phyloP scores from a whole-genome alignment of 129 eudicot species.

The Chrysanthemum lavandulifolium region DNA sequence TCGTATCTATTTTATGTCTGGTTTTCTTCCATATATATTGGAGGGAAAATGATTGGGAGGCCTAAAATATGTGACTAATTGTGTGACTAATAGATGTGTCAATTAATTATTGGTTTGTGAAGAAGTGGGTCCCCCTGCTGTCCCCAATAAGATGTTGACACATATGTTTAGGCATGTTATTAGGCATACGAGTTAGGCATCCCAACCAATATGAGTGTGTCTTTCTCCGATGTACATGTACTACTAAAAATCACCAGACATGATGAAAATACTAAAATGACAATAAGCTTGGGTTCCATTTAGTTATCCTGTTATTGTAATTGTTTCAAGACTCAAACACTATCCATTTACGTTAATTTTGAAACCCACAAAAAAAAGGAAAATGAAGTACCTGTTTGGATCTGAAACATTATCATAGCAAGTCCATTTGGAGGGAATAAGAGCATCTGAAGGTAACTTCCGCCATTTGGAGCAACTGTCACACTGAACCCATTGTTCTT shows the following conservation, averaged over 20 bases:
- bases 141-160: too few relatives aligned
- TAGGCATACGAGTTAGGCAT: too few relatives aligned
- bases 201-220: not conserved
- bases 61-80: too few relatives aligned
- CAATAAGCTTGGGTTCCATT: not conserved
- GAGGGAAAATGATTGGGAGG: not conserved
- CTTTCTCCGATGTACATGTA: not conserved
- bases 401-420: constrained; percentile 80
- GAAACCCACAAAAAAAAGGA: not conserved
- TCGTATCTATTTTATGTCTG: not conserved
- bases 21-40: not conserved
- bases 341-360: too few relatives aligned
- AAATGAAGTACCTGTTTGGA: constrained; percentile 47
- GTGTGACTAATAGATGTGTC: too few relatives aligned
- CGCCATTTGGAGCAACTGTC: constrained; percentile 89
- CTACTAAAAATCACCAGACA: not conserved
- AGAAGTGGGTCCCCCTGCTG: too few relatives aligned
- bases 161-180: too few relatives aligned
- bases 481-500: constrained; percentile 71
- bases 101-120: too few relatives aligned
- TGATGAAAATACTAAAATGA: not conserved
- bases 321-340: not conserved
- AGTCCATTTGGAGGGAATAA: constrained; percentile 82
- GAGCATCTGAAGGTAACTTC: constrained; percentile 66
- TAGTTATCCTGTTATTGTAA: not conserved